A percentile compares a stretch with the other conserved stretches of the same genome.
These are phyloP conservation scores for Pueraria montana DNA, from an alignment of 306 rosid species.

Conservation along the genomic window DNA sequence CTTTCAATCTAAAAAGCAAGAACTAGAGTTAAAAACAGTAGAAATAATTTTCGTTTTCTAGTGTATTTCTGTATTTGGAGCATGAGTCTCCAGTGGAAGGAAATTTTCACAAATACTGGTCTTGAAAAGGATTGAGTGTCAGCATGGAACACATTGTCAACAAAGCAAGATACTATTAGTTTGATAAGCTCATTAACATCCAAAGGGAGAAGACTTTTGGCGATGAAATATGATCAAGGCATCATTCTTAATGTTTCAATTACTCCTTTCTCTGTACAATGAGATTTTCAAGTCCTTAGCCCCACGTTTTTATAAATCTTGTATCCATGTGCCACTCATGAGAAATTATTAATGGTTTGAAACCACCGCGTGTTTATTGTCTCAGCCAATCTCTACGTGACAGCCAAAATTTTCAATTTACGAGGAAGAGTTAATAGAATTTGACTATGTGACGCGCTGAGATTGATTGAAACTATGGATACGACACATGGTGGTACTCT, in stretches of 20 bases:
- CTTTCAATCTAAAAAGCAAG: constrained; percentile 27
- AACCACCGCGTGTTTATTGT: not conserved
- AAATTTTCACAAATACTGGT: constrained; percentile 18
- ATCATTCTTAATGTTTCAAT: not conserved
- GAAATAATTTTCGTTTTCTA: constrained; percentile 35
- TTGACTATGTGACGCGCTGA: not conserved
- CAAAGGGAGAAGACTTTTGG: constrained; percentile 33
- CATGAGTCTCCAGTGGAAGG: constrained; percentile 48
- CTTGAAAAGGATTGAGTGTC: constrained; percentile 27
- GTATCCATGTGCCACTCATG: no score
- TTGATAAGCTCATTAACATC: constrained; percentile 5
- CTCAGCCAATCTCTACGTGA: not conserved
- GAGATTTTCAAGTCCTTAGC: constrained; percentile 1
- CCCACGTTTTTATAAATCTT: not conserved
- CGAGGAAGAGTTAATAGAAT: not conserved
- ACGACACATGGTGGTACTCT: not conserved
- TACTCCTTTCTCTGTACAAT: not conserved
- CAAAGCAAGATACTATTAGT: constrained; percentile 18
- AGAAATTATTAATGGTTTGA: not conserved
- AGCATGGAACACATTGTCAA: constrained; percentile 41
- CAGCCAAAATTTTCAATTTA: not conserved
- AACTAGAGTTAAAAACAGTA: constrained; percentile 42
- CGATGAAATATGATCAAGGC: constrained; percentile 20
- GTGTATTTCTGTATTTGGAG: constrained; percentile 24
- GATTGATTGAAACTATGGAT: not conserved